These are phyloP conservation scores for Penicillium salamii DNA, from an alignment of 495 filamentous ascomycete genomes.

Conservation along the genomic window DNA sequence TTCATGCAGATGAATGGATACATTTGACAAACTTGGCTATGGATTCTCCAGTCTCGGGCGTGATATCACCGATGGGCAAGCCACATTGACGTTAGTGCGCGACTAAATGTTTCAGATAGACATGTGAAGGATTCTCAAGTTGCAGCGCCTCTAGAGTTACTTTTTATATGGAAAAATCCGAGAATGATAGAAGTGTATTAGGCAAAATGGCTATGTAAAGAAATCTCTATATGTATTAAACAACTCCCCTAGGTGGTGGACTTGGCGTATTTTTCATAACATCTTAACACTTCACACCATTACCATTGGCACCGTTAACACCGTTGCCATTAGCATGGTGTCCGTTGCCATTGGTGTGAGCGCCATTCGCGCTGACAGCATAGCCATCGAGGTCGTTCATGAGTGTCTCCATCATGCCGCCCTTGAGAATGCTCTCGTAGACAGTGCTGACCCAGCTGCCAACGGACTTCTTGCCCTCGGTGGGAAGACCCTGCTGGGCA, in stretches of 20 bases:
- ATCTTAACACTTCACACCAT: not conserved
- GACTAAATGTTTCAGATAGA: too few relatives aligned
- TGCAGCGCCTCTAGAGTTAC: too few relatives aligned
- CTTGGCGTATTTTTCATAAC: not conserved
- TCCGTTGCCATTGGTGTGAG: not conserved
- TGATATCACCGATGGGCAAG: too few relatives aligned
- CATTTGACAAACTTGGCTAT: too few relatives aligned
- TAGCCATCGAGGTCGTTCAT: not conserved
- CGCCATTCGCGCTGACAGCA: not conserved
- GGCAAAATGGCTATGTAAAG: not conserved
- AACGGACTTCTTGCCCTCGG: conserved; percentile 10
- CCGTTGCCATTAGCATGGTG: too few relatives aligned
- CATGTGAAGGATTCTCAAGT: too few relatives aligned
- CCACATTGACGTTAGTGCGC: too few relatives aligned
- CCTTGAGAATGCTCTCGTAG: conserved; percentile 13
- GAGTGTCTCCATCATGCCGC: conserved; percentile 14
- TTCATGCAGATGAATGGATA: too few relatives aligned
- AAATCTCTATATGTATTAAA: not conserved
- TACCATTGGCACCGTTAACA: not conserved
- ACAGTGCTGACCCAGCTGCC: conserved; percentile 12
- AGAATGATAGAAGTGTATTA: not conserved
- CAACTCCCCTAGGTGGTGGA: not conserved
- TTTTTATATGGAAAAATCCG: too few relatives aligned
- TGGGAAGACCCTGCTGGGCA: conserved; percentile 7
- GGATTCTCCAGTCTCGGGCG: too few relatives aligned